Base-by-base conservation (phyloP, 2,329 filamentous ascomycete genomes). In the Chaetomiaceae sp. region DNA sequence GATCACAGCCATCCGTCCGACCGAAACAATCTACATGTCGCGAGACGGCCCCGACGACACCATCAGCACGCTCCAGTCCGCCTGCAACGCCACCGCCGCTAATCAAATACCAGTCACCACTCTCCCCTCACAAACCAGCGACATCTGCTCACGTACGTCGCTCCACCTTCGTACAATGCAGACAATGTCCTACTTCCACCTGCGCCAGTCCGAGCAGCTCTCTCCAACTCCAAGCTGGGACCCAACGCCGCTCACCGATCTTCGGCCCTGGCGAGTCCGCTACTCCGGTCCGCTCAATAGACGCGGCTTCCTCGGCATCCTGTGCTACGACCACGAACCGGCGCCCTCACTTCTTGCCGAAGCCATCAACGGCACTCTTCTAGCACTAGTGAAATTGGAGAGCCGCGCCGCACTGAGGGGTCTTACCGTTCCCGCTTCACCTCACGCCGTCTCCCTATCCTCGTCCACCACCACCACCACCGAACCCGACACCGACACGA, bases 121-220 rank as follows among this genome's bases (percentile, higher is more conserved):
- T 5, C 65, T 88, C 4, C 75, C 81, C 5, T 82, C 83, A 1
- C 76, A 82, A 55, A 63, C 72, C 8, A 71, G 71, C n/a, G 75
- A 79, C 15, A 17, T 29, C 33, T 71, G 71, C 1, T 68, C 75
- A 3, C 71, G 82, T 30, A 85, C 81, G 9, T 75, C 84, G 0
- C 73, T 78, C 0, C 81, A 90, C 50, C 64, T 87, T 3, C 71
- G 84, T 41, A 74, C 76, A 6, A 88, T 91, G 83, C 84, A 89
- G 55, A 79, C 75, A n/a, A 82, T 88, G 73, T 83, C 85, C 0
- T 91, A 90, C 56, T 88, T 91, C 58, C 87, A 91, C 59, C 54
- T 69, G 6, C 44, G 22, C 38, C 41, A 53, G 34, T 26, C 39
- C 38, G 46, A 24, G 3, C 44, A 37, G 24, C 48, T n/a, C 48